Evolutionary conservation across 1,284 basidiomycete genomes (phyloP).

Genomic region (Leucoagaricus sp.): DNA sequence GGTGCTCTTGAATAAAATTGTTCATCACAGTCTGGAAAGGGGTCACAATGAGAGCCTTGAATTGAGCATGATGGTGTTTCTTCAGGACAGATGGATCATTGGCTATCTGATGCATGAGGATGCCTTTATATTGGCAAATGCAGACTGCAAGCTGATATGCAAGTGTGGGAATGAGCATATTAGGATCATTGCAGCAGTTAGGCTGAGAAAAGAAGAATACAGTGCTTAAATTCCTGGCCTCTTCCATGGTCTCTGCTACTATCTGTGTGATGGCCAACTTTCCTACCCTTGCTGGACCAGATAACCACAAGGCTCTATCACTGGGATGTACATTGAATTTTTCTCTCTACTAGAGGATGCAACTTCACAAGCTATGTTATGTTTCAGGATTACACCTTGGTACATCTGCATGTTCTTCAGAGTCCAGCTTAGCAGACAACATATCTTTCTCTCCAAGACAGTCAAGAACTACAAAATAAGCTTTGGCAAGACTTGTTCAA

Average conservation of each 20-base stretch:
- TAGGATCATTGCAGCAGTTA: background rate
- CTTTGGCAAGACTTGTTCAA: too few species aligned
- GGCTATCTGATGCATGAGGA: background rate
- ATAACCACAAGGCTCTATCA: background rate
- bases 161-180: background rate
- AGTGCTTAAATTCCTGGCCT: background rate
- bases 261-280: conserved; percentile 8
- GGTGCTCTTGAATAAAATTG: too few species aligned
- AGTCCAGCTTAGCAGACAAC: background rate
- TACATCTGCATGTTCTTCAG: background rate
- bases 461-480: too few species aligned
- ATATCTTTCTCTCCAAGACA: too few species aligned
- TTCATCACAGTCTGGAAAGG: background rate
- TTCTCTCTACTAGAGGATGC: background rate
- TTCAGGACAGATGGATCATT: background rate
- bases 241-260: background rate
- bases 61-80: background rate
- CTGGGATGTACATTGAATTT: background rate
- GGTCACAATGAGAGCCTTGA: background rate
- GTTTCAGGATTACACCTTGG: conserved; percentile 4
- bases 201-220: conserved; percentile 2
- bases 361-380: background rate
- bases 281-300: background rate
- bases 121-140: background rate
- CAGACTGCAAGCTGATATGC: background rate